Evolutionary conservation across 73 alveolate species (phyloP).

Genomic region (Stentor roeselii): DNA sequence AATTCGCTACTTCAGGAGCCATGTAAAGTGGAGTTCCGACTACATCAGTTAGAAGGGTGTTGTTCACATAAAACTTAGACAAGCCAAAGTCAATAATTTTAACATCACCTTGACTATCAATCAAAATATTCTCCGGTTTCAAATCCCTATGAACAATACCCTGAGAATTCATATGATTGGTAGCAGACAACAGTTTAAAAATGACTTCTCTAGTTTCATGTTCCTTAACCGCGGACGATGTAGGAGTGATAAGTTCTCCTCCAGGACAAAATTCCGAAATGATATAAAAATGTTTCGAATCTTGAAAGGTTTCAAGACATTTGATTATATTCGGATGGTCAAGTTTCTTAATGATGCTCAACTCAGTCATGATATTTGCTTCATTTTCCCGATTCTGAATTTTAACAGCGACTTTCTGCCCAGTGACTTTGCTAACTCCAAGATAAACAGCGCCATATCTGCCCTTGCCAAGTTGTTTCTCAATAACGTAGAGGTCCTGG

Average conservation of each 20-base stretch:
- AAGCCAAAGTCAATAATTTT: slow-evolving; percentile 22
- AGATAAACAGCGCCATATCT: background rate
- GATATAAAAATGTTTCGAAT: slow-evolving; percentile 35
- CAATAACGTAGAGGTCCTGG: background rate
- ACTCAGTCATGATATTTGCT: slow-evolving; percentile 12
- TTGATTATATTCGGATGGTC: slow-evolving; percentile 46
- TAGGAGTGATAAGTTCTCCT: slow-evolving; percentile 20
- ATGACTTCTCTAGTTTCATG: background rate
- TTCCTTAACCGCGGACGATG: background rate
- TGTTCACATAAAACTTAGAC: background rate
- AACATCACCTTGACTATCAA: slow-evolving; percentile 5
- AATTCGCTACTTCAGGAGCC: slow-evolving; percentile 18
- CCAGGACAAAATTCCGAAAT: slow-evolving; percentile 39
- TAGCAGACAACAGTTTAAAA: background rate
- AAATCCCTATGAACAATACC: background rate
- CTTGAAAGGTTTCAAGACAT: slow-evolving; percentile 34
- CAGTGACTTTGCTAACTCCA: background rate
- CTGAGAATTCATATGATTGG: background rate
- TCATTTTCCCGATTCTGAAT: background rate
- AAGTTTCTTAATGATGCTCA: slow-evolving; percentile 34
- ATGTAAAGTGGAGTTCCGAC: slow-evolving; percentile 16
- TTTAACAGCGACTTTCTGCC: background rate
- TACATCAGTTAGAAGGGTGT: background rate
- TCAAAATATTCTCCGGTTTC: background rate
- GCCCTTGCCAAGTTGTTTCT: background rate